phyloP scores from a whole-genome alignment of 139 green algal species.

The Parachlorella kessleri region DNA sequence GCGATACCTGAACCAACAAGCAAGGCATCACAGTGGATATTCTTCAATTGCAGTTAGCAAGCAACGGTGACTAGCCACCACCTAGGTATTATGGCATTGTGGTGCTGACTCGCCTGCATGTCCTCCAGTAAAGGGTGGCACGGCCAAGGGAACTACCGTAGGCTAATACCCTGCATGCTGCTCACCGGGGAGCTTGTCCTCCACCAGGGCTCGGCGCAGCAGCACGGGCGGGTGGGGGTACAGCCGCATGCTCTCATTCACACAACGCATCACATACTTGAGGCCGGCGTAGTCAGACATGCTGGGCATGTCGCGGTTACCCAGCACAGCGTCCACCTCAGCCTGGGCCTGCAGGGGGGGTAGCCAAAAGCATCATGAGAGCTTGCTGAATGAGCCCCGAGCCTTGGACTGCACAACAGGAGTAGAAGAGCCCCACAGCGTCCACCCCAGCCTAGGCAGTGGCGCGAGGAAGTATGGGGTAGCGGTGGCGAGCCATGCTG shows the following conservation, averaged over 20 bases:
- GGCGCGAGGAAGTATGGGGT: no score
- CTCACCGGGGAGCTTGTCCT: slow-evolving; percentile 82
- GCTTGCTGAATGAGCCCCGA: no score
- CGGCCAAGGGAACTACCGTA: no score
- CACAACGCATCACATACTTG: slow-evolving; percentile 89
- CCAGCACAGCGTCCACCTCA: slow-evolving; percentile 92
- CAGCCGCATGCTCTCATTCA: slow-evolving; percentile 97
- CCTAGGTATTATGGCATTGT: no score
- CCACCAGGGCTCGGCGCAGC: slow-evolving; percentile 75
- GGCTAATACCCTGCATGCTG: no score
- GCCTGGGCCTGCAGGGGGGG: slow-evolving; percentile 65
- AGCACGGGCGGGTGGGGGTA: slow-evolving; percentile 99
- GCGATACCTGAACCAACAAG: no score
- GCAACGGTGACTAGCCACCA: no score
- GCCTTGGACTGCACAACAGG: not conserved
- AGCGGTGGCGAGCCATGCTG: slow-evolving; percentile 69
- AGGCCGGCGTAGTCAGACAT: slow-evolving; percentile 80
- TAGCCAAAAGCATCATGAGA: no score
- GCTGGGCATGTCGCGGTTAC: slow-evolving; percentile 42
- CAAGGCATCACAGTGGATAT: no score
- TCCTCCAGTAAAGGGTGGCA: slow-evolving; percentile 31
- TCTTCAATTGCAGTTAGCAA: no score
- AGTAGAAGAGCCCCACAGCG: not conserved
- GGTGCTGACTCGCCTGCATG: not conserved
- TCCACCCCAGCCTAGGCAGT: no score